Conservation (phyloP, 768 basidiomycete genomes). For the Mycena galopus region DNA sequence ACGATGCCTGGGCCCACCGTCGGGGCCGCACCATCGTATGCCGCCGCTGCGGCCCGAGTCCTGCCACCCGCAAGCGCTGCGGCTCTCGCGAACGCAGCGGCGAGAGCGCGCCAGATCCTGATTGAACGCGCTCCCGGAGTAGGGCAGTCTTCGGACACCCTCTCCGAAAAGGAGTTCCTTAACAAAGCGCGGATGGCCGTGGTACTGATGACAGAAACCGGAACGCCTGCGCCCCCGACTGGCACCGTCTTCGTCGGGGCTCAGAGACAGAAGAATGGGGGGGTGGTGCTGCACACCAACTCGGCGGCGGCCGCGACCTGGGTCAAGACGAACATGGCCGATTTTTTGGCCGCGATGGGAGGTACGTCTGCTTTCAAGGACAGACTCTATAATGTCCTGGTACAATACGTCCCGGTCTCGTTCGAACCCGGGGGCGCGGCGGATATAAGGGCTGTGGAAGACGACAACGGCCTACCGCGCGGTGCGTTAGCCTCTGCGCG, state of each 20-base stretch:
- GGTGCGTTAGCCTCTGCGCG: conserved; percentile 24
- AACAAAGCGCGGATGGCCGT: too few relatives aligned
- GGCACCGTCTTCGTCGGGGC: too few relatives aligned
- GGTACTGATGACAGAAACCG: too few relatives aligned
- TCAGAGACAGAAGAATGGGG: conserved; percentile 6
- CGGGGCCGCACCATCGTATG: too few relatives aligned
- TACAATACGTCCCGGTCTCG: conserved; percentile 39
- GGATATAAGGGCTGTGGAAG: conserved; percentile 24
- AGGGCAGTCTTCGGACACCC: too few relatives aligned
- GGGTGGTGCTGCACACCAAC: conserved; percentile 31
- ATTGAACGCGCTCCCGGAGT: background rate
- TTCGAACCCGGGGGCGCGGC: conserved; percentile 24
- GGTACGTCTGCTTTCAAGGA: conserved; percentile 21
- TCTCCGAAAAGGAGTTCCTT: background rate
- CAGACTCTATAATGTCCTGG: conserved; percentile 24
- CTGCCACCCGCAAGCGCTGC: background rate
- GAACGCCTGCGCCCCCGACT: too few relatives aligned
- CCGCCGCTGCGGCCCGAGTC: too few relatives aligned
- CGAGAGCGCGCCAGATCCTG: background rate
- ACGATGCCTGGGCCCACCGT: too few relatives aligned
- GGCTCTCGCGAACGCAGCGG: background rate
- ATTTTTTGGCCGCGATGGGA: conserved; percentile 26
- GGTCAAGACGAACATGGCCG: conserved; percentile 27
- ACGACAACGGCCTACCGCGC: conserved; percentile 13
- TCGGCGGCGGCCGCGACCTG: conserved; percentile 29